Evolutionary conservation across 2,329 filamentous ascomycete genomes (phyloP), one percentile per base, ranked within the genome.

Genomic region (Colletotrichum tamarilloi): DNA sequence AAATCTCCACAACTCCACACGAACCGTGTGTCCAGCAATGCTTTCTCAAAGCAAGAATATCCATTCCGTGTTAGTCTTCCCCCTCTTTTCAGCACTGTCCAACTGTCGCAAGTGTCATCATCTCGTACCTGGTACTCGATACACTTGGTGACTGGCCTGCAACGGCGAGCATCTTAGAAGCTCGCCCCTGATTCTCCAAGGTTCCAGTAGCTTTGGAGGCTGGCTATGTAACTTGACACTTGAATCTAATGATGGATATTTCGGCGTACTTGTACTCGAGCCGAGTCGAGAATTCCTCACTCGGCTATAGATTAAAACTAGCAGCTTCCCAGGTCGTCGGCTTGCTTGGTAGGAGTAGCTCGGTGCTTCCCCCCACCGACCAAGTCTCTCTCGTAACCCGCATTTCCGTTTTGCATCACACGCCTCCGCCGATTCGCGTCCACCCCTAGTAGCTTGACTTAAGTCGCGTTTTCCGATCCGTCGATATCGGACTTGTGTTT

Each of bases 391-490:
- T 65, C 55, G 30, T 67, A 73, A 65, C 67, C 49, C 67, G 70
- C 70, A 73, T 70, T 73, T 69, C 55, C 60, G 67, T 62, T 58
- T 52, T 63, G 70, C 55, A 56, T 38, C 59, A 26, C 46, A n/a
- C 55, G 30, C 42, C 42, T 62, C 53, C 46, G 26, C 67, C 68
- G 58, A 26, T 46, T 65, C 24, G 28, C 38, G n/a, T 71, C 56
- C n/a, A 24, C 35, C 53, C 55, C 59, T 49, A 26, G 42, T 56
- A 46, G 35, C 35, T 38, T 63, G 62, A 38, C 32, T 57, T 55
- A 22, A 32, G 26, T 73, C 60, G 49, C 62, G 35, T 70, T 65
- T 24, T 60, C 53, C 65, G 69, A 72, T 57, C 59, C 55, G 55
- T 73, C 46, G 67, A 70, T 55, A 60, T 62, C 60, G 67, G 67